Evolutionary conservation across 306 rosid species (phyloP), one percentile per base, ranked within the genome.

Genomic region (Prunus mume): DNA sequence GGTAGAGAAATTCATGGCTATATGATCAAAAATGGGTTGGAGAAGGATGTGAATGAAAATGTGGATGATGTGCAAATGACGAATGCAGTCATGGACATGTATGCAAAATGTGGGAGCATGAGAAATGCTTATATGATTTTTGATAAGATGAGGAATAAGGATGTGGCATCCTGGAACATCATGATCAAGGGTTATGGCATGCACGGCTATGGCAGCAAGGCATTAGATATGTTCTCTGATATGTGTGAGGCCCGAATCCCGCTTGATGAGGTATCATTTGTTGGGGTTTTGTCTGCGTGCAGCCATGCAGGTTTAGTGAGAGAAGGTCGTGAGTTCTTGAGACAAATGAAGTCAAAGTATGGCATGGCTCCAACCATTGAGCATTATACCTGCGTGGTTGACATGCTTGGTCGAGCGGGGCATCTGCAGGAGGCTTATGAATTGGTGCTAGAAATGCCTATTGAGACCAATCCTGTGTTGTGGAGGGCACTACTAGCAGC

Each of bases 161-260:
- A 94, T 69, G 84, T 89, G 56, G 96, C 97, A 46, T 94, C 98
- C 10, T 90, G 97, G 98, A 94, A 94, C 82, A 90, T 94, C 75
- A 81, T 94, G 90, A 86, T 91, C 83, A 86, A 85, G 78, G 98
- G 97, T 61, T 89, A 87, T 77, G 97, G 87, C 69, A 83, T 88
- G 90, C 93, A 90, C 34, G 97, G 98, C 12, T 75, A 85, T 73
- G 91, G 86, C 32, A 51, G 76, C 17, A 86, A 87, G 81, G 91
- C 97, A 28, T 77, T 94, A 56, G 73, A 83, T 80, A 47, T 72
- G 63, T 86, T 91, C 80, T 72, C 83, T 74, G 72, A 19, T 7
- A 86, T 94, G 98, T 74, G 89, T 62, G 68, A 72, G 64, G 84
- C 87, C 27, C 85, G 77, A 45, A 69, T 84, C 51, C 68, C 34